Conservation (phyloP, 148 eudicot species). For the Heliamphora exappendiculata region DNA sequence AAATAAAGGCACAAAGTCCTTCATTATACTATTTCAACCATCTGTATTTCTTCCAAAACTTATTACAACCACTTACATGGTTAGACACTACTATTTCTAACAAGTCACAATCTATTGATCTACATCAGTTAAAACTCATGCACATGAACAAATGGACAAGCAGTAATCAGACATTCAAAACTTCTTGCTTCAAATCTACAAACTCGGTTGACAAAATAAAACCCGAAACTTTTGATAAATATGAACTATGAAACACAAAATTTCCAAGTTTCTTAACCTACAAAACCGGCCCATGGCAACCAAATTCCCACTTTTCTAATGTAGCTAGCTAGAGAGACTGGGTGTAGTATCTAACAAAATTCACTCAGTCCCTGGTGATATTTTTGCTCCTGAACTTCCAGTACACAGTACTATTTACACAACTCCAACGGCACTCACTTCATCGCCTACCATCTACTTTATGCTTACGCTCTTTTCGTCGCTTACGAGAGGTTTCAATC, state of each 20-base stretch:
- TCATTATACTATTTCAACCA: too few species aligned
- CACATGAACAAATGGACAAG: background rate
- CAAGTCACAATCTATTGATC: background rate
- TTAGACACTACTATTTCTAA: background rate
- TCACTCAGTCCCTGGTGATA: conserved; percentile 31
- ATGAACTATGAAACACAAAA: background rate
- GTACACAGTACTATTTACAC: conserved; percentile 26
- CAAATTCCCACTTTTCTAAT: conserved; percentile 6
- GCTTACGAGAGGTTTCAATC: conserved; percentile 25
- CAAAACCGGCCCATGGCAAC: background rate
- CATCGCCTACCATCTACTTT: conserved; percentile 22
- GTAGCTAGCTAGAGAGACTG: conserved; percentile 9
- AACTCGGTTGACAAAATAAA: background rate
- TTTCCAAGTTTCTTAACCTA: background rate
- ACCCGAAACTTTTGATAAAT: background rate
- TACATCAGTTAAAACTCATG: background rate
- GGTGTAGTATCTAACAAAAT: conserved; percentile 37
- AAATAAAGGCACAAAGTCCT: too few species aligned
- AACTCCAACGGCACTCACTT: background rate
- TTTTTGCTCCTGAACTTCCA: background rate
- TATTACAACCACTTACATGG: background rate
- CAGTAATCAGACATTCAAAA: background rate
- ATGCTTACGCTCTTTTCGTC: conserved; percentile 32
- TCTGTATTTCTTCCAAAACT: too few species aligned
- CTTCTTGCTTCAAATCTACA: background rate